Evolutionary conservation across 306 rosid genomes (phyloP).

Genomic region (Pueraria montana): DNA sequence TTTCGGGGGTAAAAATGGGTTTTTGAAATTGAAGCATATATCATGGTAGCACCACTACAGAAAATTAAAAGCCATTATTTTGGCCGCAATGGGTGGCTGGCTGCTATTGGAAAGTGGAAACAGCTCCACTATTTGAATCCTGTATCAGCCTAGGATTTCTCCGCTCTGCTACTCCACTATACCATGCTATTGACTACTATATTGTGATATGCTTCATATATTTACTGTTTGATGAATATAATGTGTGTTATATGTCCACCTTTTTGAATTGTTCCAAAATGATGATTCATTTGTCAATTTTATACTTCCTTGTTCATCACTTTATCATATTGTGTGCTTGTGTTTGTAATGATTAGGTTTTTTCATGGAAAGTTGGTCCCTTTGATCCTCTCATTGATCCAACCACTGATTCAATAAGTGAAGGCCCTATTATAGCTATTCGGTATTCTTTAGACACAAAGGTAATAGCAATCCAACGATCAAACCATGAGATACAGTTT

Average conservation of each 20-base stretch:
- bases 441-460: slow-evolving; percentile 86
- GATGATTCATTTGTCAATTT: slow-evolving; percentile 17
- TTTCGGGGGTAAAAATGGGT: neutral
- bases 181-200: neutral
- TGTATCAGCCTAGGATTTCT: neutral
- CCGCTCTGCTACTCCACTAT: neutral
- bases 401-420: slow-evolving; percentile 72
- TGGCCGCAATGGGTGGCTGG: neutral
- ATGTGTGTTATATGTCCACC: neutral
- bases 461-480: slow-evolving; percentile 85
- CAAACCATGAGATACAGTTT: slow-evolving; percentile 82
- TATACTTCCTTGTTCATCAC: slow-evolving; percentile 4
- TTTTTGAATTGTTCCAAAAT: slow-evolving; percentile 32
- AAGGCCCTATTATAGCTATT: slow-evolving; percentile 86
- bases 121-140: neutral
- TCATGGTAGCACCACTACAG: neutral
- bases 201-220: slow-evolving; percentile 14
- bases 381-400: slow-evolving; percentile 76
- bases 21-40: neutral
- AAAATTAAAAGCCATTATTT: neutral
- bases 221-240: slow-evolving; percentile 34
- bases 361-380: slow-evolving; percentile 90
- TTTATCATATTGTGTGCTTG: slow-evolving; percentile 14
- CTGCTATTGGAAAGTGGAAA: neutral
- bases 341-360: slow-evolving; percentile 61